phyloP scores from a whole-genome alignment of 2,329 filamentous ascomycete genomes.

The Cytospora leucostoma region DNA sequence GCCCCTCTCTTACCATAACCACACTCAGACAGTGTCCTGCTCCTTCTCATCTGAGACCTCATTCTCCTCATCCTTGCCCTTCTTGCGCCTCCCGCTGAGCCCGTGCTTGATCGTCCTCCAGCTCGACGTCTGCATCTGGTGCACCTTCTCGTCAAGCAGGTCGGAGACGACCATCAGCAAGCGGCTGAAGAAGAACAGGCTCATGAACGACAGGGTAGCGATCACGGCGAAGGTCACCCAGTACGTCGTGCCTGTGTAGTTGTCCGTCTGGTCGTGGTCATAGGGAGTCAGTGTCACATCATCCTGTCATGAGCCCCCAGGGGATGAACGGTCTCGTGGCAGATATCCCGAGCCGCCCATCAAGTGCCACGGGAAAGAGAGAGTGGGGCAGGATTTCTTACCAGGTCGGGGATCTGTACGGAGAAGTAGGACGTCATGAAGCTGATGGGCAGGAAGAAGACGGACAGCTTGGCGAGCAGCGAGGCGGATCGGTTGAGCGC shows the following conservation, averaged over 20 bases:
- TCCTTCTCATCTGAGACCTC: background rate
- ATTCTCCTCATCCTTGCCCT: background rate
- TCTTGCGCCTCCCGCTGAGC: slow-evolving; percentile 1
- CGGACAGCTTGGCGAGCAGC: slow-evolving; percentile 72
- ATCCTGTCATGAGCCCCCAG: background rate
- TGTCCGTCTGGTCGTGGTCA: slow-evolving; percentile 36
- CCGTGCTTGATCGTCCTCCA: slow-evolving; percentile 8
- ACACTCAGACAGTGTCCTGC: background rate
- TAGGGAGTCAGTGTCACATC: background rate
- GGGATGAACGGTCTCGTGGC: background rate
- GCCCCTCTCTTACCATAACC: background rate
- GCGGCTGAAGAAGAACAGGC: slow-evolving; percentile 56
- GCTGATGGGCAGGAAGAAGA: slow-evolving; percentile 73
- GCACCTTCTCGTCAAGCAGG: slow-evolving; percentile 40
- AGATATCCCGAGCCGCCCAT: too few relatives aligned
- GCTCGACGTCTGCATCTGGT: slow-evolving; percentile 14
- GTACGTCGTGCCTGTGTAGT: slow-evolving; percentile 64
- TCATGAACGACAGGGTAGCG: slow-evolving; percentile 58
- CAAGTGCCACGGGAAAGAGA: too few relatives aligned
- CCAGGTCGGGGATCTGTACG: slow-evolving; percentile 59
- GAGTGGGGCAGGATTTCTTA: background rate
- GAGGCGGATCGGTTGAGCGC: slow-evolving; percentile 71
- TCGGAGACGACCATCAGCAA: slow-evolving; percentile 50
- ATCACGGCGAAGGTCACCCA: slow-evolving; percentile 69
- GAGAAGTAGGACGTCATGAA: slow-evolving; percentile 77